Conservation (phyloP, 768 basidiomycete genomes). For the Favolaschia claudopus region DNA sequence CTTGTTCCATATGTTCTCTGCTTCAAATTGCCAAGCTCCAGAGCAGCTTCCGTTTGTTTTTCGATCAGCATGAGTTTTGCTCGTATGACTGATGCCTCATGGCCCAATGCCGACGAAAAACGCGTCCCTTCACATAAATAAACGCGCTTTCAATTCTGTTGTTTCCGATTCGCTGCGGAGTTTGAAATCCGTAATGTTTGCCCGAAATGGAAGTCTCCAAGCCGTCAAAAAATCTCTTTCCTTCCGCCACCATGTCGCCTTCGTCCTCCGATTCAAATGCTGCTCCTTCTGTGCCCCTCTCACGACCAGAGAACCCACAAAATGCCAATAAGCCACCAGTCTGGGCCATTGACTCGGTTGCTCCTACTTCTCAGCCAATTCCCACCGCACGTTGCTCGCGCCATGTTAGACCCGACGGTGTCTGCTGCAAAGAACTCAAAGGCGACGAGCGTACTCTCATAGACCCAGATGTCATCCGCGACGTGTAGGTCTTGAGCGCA, state of each 20-base stretch:
- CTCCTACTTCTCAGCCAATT: constrained; percentile 40
- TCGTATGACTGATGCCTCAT: too few relatives aligned
- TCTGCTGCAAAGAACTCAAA: constrained; percentile 92
- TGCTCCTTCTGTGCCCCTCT: constrained; percentile 26
- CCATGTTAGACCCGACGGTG: constrained; percentile 60
- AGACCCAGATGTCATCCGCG: constrained; percentile 87
- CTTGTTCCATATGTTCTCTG: too few relatives aligned
- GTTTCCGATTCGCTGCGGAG: not conserved
- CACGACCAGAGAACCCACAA: constrained; percentile 11
- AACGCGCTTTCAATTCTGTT: not conserved
- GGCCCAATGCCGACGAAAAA: too few relatives aligned
- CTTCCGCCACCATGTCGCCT: constrained; percentile 24
- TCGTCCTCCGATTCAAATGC: constrained; percentile 8
- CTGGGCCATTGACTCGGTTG: constrained; percentile 66
- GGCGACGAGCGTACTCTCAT: constrained; percentile 83
- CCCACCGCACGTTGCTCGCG: constrained; percentile 66
- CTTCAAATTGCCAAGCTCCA: too few relatives aligned
- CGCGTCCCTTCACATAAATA: not conserved
- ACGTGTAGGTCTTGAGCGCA: constrained; percentile 64
- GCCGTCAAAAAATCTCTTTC: constrained; percentile 3
- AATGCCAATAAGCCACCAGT: constrained; percentile 57
- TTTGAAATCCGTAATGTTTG: not conserved
- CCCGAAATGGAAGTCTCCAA: not conserved
- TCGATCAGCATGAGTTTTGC: too few relatives aligned
- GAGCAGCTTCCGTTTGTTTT: too few relatives aligned